These are phyloP conservation scores for Lagerstroemia speciosa DNA, from an alignment of 345 rosid species.

Conservation along the genomic window DNA sequence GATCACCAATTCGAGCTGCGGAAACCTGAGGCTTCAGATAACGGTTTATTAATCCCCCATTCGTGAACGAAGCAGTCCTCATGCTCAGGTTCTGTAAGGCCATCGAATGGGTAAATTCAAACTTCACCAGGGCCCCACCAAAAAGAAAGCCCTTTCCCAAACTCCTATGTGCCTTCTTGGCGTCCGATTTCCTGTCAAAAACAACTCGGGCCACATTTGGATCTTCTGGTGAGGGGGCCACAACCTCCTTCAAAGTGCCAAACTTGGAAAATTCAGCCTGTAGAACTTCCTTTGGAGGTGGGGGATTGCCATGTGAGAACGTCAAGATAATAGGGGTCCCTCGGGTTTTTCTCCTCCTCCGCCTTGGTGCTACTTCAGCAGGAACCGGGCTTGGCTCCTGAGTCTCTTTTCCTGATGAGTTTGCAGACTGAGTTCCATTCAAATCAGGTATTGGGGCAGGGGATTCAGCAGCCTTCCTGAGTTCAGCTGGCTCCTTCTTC, in stretches of 20 bases:
- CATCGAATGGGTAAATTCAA: slow-evolving; percentile 5
- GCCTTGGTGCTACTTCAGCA: slow-evolving; percentile 31
- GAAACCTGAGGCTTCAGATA: not conserved
- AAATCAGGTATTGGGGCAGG: slow-evolving; percentile 46
- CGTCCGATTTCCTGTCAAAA: slow-evolving; percentile 45
- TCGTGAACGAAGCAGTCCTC: slow-evolving; percentile 4
- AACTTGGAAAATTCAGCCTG: slow-evolving; percentile 43
- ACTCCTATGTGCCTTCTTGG: slow-evolving; percentile 49
- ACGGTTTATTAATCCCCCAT: slow-evolving; percentile 8
- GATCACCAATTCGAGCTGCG: not conserved
- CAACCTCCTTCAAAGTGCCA: slow-evolving; percentile 59
- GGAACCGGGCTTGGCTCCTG: slow-evolving; percentile 17
- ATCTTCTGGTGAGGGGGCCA: slow-evolving; percentile 38
- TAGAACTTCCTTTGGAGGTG: slow-evolving; percentile 62
- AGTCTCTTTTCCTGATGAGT: slow-evolving; percentile 13
- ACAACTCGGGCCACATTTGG: slow-evolving; percentile 42
- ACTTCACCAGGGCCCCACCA: slow-evolving; percentile 37
- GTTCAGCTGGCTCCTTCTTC: slow-evolving; percentile 29
- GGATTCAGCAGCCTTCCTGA: slow-evolving; percentile 8
- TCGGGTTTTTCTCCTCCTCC: slow-evolving; percentile 35
- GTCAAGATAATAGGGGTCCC: slow-evolving; percentile 60
- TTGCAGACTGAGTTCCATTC: slow-evolving; percentile 37
- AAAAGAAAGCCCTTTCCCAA: slow-evolving; percentile 48
- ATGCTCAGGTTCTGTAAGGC: slow-evolving; percentile 4
- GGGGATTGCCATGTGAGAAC: slow-evolving; percentile 40